Percentiles rank a stretch among this genome's conserved stretches.
Evolutionary conservation across 1,139 yeast genomes (phyloP).

Genomic region (Geotrichum bryndzae): DNA sequence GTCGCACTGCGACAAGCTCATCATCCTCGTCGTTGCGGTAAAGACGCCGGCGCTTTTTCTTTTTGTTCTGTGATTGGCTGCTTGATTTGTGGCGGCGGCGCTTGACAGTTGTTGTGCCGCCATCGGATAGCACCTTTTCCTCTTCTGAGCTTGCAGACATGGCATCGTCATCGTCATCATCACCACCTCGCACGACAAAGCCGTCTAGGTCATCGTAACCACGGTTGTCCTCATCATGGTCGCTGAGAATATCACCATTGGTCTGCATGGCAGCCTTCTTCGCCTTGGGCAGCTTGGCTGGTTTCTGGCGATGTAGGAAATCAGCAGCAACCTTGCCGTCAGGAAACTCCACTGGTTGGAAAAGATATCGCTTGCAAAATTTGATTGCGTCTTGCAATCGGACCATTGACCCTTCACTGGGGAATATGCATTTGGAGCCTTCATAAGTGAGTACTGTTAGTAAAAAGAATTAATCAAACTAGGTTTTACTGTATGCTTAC

Average conservation of each 20-base stretch:
- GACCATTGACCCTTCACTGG: slow-evolving; percentile 23
- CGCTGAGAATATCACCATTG: slow-evolving; percentile 17
- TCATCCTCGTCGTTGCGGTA: slow-evolving; percentile 4
- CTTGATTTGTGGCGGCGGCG: slow-evolving; percentile 9
- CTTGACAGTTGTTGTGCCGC: slow-evolving; percentile 16
- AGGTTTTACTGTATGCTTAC: background rate
- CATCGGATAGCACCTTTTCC: slow-evolving; percentile 13
- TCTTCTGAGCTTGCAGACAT: slow-evolving; percentile 11
- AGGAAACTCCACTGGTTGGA: slow-evolving; percentile 37
- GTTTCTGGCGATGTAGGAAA: slow-evolving; percentile 21
- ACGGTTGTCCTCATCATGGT: slow-evolving; percentile 13
- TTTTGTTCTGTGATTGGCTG: slow-evolving; percentile 4
- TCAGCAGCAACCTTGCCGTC: slow-evolving; percentile 42
- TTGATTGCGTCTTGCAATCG: slow-evolving; percentile 26
- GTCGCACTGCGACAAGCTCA: slow-evolving; percentile 6
- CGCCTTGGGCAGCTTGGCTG: slow-evolving; percentile 3
- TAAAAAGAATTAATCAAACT: background rate
- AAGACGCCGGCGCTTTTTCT: slow-evolving; percentile 4
- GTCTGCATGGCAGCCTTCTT: slow-evolving; percentile 18
- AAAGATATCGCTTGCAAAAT: slow-evolving; percentile 33
- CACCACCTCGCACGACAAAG: slow-evolving; percentile 23
- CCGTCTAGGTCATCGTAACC: slow-evolving; percentile 21
- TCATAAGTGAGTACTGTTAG: background rate
- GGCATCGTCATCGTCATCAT: slow-evolving; percentile 17
- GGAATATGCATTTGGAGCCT: slow-evolving; percentile 20